These are phyloP conservation scores for Lophiostoma macrostomum DNA, from an alignment of 495 filamentous ascomycete genomes.

Conservation along the genomic window DNA sequence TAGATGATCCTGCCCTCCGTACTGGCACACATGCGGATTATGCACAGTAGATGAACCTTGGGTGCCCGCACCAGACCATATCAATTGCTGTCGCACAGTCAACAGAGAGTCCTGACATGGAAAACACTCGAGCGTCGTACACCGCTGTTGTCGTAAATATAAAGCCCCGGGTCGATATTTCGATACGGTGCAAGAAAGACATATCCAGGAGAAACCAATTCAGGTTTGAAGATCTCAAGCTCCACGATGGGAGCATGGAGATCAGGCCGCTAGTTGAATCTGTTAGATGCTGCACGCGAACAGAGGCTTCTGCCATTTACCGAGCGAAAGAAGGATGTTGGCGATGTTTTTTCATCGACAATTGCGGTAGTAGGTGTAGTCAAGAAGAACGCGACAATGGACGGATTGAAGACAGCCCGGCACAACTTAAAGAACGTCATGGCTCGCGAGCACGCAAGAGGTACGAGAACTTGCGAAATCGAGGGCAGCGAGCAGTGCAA, in stretches of 20 bases:
- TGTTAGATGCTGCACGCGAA: not conserved
- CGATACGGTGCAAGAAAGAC: slow-evolving; percentile 38
- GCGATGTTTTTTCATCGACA: slow-evolving; percentile 3
- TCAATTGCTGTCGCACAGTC: slow-evolving; percentile 30
- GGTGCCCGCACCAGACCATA: slow-evolving; percentile 33
- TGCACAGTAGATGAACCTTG: slow-evolving; percentile 35
- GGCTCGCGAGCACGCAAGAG: too few species aligned
- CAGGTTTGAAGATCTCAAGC: slow-evolving; percentile 31
- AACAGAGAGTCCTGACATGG: too few species aligned
- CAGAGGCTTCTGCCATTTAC: not conserved
- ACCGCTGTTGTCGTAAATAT: slow-evolving; percentile 39
- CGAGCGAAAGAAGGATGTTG: slow-evolving; percentile 14
- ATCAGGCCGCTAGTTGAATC: slow-evolving; percentile 32
- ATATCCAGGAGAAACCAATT: slow-evolving; percentile 35
- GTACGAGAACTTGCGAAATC: too few species aligned
- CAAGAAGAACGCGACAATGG: not conserved
- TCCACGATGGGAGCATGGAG: slow-evolving; percentile 34
- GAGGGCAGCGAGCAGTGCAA: too few species aligned
- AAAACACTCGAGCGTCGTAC: not conserved
- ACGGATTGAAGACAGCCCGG: not conserved
- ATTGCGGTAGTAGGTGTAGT: not conserved
- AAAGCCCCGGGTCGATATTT: slow-evolving; percentile 34
- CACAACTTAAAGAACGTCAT: too few species aligned
- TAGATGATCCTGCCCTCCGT: slow-evolving; percentile 48
- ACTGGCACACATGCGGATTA: slow-evolving; percentile 34